phyloP scores from a whole-genome alignment of 1,139 yeast genomes.

The Suhomyces wounanorum region DNA sequence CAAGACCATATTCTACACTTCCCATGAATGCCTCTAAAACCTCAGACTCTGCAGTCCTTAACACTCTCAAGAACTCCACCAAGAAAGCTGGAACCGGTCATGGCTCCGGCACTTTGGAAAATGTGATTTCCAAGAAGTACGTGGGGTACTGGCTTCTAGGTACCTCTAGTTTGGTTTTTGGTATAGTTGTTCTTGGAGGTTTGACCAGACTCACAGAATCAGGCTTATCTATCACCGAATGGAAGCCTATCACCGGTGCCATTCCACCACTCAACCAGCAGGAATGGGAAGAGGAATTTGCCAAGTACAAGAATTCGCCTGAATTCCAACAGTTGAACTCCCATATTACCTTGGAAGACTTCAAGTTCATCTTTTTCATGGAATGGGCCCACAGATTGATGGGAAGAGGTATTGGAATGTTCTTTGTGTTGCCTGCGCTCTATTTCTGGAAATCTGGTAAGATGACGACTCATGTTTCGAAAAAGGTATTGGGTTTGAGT shows the following conservation, averaged over 20 bases:
- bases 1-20: constrained; percentile 16
- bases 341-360: constrained; percentile 88
- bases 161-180: constrained; percentile 89
- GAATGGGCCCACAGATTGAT: constrained; percentile 96
- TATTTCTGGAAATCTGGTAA: constrained; percentile 71
- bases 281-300: constrained; percentile 87
- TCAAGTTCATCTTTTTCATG: constrained; percentile 93
- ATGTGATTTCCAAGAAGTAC: constrained; percentile 39
- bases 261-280: constrained; percentile 79
- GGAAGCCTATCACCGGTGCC: constrained; percentile 97
- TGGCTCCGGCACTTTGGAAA: constrained; percentile 15
- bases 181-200: constrained; percentile 96
- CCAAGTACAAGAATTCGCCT: constrained; percentile 80
- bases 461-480: constrained; percentile 70
- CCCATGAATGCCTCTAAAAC: constrained; percentile 3
- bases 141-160: constrained; percentile 92
- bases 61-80: constrained; percentile 7
- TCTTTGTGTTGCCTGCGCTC: constrained; percentile 80
- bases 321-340: constrained; percentile 89
- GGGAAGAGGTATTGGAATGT: constrained; percentile 87
- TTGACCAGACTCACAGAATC: constrained; percentile 93
- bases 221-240: constrained; percentile 94
- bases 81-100: constrained; percentile 2
- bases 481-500: constrained; percentile 69
- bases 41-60: constrained; percentile 3